phyloP scores from a whole-genome alignment of 2,329 filamentous ascomycete species.

The Coleophoma eucalyptorum region DNA sequence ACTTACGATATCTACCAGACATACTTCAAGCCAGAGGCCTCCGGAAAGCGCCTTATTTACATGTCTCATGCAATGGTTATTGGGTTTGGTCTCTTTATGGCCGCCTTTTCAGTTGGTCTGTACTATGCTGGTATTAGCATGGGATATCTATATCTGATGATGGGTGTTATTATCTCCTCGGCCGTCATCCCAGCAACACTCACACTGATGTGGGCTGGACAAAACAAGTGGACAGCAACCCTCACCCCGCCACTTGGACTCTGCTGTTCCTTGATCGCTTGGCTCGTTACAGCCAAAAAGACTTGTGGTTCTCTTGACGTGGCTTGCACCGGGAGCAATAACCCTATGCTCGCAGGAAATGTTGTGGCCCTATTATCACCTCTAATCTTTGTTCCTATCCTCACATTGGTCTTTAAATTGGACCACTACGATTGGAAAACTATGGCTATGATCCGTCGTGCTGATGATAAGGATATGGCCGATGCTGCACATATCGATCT shows the following conservation, averaged over 20 bases:
- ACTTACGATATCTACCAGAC: constrained; percentile 88
- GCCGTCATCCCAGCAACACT: constrained; percentile 81
- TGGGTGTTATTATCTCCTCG: constrained; percentile 86
- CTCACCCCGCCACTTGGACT: constrained; percentile 68
- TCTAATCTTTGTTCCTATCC: constrained; percentile 66
- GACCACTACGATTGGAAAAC: constrained; percentile 84
- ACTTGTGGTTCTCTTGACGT: constrained; percentile 68
- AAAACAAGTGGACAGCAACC: constrained; percentile 72
- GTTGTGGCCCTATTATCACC: constrained; percentile 79
- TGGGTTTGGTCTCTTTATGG: constrained; percentile 71
- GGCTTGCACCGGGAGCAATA: constrained; percentile 75
- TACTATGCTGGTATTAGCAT: constrained; percentile 67
- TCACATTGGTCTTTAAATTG: constrained; percentile 60
- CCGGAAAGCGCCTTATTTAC: constrained; percentile 72
- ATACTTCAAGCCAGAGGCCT: constrained; percentile 76
- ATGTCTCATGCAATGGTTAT: constrained; percentile 73
- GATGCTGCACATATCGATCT: constrained; percentile 60
- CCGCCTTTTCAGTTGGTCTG: constrained; percentile 34
- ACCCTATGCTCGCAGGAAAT: constrained; percentile 85
- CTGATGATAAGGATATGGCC: constrained; percentile 73
- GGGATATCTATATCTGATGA: constrained; percentile 85
- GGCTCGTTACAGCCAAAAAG: constrained; percentile 72
- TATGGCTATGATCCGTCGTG: constrained; percentile 75
- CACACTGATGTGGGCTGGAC: constrained; percentile 75
- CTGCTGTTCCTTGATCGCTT: constrained; percentile 64